Base-by-base conservation (phyloP, 2,329 filamentous ascomycete genomes). In the Pseudogymnoascus sp. region DNA sequence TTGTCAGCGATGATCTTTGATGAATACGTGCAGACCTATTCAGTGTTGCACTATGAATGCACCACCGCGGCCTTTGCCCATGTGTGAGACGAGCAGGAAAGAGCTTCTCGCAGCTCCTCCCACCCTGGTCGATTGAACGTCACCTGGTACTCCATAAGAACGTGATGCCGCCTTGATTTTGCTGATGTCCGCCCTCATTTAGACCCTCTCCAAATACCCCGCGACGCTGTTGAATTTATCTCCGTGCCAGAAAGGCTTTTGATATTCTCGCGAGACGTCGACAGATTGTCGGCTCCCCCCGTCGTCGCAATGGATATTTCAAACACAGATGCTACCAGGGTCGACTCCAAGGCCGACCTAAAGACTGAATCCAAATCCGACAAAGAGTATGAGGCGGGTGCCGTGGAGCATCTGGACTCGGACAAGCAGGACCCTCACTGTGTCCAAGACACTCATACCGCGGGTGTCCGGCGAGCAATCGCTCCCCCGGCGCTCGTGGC, bases 401-500 rank as follows among this genome's bases (percentile, higher is more conserved):
- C 16, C 3, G 28, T 12, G 33, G n/a, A 56, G 10, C 47, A 33
- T 56, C 11, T 33, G 3, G 47, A 56, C n/a, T 33, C 47, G 2
- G 47, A 56, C 3, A 56, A 56, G 25, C 25, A 56, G n/a, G 28
- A 8, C n/a, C 28, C 28, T 33, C 5, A 28, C 5, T 56, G 33
- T 56, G 14, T 56, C 2, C 50, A 56, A 16, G 8, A 28, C n/a
- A 16, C 28, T 12, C 25, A n/a, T 18, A 56, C 28, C 50, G 50
- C 6, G 25, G 50, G 50, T n/a, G n/a, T 21, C 28, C 50, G 38
- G 5, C 25, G 21, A n/a, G 14, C 10, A 35, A 33, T 63, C 11
- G 16, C 28, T n/a, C 62, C 62, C 5, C 62, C 53, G 5, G 25
- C 28, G 59, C 59, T 61, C 7, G 62, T 63, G 25, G 28, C 28